Conservation (phyloP, 129 eudicot genomes). For the Heracleum sosnowskyi region DNA sequence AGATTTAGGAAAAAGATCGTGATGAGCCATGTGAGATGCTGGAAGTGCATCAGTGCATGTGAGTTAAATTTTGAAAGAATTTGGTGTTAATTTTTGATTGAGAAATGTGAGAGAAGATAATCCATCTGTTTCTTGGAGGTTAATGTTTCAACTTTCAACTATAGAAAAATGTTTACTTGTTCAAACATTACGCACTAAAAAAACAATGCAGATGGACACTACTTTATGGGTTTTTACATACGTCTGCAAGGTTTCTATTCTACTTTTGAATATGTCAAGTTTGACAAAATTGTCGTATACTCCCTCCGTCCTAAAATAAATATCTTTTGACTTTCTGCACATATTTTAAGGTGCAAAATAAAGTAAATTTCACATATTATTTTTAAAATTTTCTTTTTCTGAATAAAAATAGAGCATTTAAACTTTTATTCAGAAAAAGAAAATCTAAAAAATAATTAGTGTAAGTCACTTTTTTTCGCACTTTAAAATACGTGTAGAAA, state of each 20-base stretch:
- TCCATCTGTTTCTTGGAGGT: neutral
- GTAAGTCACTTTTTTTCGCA: no score
- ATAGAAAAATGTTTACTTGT: neutral
- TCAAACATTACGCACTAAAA: neutral
- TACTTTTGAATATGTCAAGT: neutral
- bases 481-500: no score
- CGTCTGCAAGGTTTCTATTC: neutral
- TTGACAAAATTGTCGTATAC: neutral
- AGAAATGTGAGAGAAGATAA: neutral
- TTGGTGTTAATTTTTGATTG: neutral
- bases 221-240: neutral
- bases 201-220: neutral
- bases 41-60: neutral
- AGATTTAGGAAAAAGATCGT: neutral
- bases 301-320: no score
- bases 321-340: no score
- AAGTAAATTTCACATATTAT: no score
- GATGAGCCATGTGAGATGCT: neutral
- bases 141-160: neutral
- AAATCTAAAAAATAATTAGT: no score
- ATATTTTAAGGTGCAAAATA: no score
- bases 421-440: no score
- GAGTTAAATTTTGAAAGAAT: neutral
- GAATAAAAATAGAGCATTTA: no score
- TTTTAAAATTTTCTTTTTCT: no score